Base-by-base conservation (phyloP, 2,329 filamentous ascomycete species). In the Cordyceps fumosorosea region DNA sequence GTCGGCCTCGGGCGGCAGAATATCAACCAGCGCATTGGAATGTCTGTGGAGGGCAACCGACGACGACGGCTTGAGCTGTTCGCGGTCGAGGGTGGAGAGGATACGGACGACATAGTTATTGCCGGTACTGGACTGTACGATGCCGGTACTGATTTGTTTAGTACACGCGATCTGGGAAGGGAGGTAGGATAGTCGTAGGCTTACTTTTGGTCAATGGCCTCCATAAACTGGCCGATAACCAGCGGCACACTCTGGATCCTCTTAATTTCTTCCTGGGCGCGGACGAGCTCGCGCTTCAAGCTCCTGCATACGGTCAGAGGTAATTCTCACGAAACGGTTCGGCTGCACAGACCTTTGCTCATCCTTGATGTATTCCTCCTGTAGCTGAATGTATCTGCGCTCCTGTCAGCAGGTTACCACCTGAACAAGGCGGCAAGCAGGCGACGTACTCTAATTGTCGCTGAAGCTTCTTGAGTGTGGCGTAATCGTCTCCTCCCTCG, bases 361-460 rank as follows among this genome's bases (percentile, higher is more conserved):
- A 86, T 99, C 95, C 81, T 99, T 99, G 86, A 99, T 99, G 78
- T 99, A 99, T 76, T 99, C 95, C 78, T 99, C 95, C 80, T 99
- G 95, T 70, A 99, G 84, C 78, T 97, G 91, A 75, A 98, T 96
- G 77, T 96, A 91, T 76, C 89, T 91, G 69, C 66, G 62, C 5
- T 11, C 52, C 34, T 40, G 62, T 66, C 66, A 77, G 72, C 56
- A 60, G 24, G 18, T 55, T 53, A 65, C 63, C 60, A 22, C 40
- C 8, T 26, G 5, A 34, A 5, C 40, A 7, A 7, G 20, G 57
- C 32, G 60, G 26, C 42, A 45, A 20, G 14, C 42, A 47, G 48
- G 54, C 63, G 22, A 44, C 86, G 69, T 84, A 98, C 87, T 99
- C 95, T 69, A 98, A 81, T 81, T 98, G 93, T 74, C 93, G 84